Percentiles rank a stretch among this genome's conserved stretches.
Evolutionary conservation across 306 rosid species (phyloP).

Genomic region (Fagus sylvatica): DNA sequence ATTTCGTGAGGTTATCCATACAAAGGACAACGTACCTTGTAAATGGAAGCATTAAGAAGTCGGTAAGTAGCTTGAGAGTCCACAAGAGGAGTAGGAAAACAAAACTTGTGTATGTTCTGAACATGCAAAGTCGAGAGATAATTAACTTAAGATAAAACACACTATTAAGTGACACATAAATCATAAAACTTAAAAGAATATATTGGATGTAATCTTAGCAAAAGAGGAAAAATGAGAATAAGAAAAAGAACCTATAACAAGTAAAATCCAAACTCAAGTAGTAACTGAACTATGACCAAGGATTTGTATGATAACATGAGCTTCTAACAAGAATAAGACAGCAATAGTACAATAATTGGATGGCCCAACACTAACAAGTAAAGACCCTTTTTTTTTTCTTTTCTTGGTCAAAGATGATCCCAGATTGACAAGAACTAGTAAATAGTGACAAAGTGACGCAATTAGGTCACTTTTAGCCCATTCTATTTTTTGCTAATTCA

Average conservation of each 20-base stretch:
- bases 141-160: slow-evolving; percentile 24
- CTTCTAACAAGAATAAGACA: not conserved
- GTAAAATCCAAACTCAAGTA: not conserved
- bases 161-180: slow-evolving; percentile 22
- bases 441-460: no score
- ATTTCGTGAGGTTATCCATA: not conserved
- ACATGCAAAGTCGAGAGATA: slow-evolving; percentile 25
- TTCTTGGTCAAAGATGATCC: not conserved
- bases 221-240: slow-evolving; percentile 1
- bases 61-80: slow-evolving; percentile 43
- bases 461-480: no score
- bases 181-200: slow-evolving; percentile 11
- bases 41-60: slow-evolving; percentile 65
- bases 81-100: slow-evolving; percentile 43
- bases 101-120: slow-evolving; percentile 79
- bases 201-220: slow-evolving; percentile 11
- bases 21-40: slow-evolving; percentile 59
- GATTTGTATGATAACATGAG: slow-evolving; percentile 1
- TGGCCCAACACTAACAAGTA: not conserved
- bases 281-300: not conserved
- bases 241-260: slow-evolving; percentile 4
- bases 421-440: not conserved
- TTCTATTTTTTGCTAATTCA: no score
- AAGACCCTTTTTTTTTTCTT: not conserved
- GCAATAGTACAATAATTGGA: not conserved